Evolutionary conservation across 441 rosid species (phyloP), one percentile per base, ranked within the genome.

Genomic region (Euphorbia schlechtendalii): DNA sequence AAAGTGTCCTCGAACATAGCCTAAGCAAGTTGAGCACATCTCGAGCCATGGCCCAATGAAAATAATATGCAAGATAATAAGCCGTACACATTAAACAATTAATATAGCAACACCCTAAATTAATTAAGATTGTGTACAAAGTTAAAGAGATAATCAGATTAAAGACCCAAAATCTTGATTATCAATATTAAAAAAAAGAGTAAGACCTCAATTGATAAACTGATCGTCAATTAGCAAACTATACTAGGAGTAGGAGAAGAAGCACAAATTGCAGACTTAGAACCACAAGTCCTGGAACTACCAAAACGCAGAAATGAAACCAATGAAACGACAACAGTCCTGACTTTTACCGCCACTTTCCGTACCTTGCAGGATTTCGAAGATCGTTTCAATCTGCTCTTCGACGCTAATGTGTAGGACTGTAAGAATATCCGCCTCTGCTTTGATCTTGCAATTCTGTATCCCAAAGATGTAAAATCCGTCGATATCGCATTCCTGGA

Each of bases 371-470:
- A 13, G 0, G 79, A 64, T 61, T 56, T 49, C 0, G 77, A 48
- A 48, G 55, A 59, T 21, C 73, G 41, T 53, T 57, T 73, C 66
- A 69, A 43, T 8, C 25, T 74, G 48, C 77, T 74, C 11, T 49
- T 40, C 0, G 86, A 71, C 0, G 73, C 72, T 66, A 85, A 62
- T 70, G 63, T 76, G 68, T 83, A 85, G 0, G 82, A 78, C 5
- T 61, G 79, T 17, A 85, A 73, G 38, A 78, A 83, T 21, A 80
- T 69, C 74, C 45, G 84, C 77, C 87, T 66, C 17, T 76, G 77
- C 74, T 41, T 83, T 0, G 83, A 84, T 67, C 81, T 64, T 49
- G 68, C 75, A 9, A 76, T 63, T 66, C 71, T 60, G 57, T 73
- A 69, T 41, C 72, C 68, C 0, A 41, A 43, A 10, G 81, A 73